These are phyloP conservation scores for Brasenia schreberi DNA, from an alignment of 164 flowering plant genomes.

Conservation along the genomic window DNA sequence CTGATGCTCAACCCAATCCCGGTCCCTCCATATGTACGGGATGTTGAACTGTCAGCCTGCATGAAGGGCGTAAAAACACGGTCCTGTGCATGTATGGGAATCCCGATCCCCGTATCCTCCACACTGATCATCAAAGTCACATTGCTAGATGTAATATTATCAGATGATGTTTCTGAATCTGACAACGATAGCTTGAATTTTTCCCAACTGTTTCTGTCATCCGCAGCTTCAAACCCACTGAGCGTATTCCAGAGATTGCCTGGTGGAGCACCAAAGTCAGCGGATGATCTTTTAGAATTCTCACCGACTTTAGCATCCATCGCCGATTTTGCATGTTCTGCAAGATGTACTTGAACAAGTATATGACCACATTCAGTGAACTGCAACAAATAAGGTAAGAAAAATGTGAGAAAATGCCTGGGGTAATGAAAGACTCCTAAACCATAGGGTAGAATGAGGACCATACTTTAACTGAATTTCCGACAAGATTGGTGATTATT, in stretches of 20 bases:
- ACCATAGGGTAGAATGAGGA: not conserved
- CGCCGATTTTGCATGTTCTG: constrained; percentile 28
- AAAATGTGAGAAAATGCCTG: not conserved
- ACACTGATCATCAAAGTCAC: constrained; percentile 59
- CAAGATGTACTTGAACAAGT: constrained; percentile 78
- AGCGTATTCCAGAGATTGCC: constrained; percentile 37
- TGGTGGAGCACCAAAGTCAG: constrained; percentile 19
- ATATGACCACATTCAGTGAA: constrained; percentile 85
- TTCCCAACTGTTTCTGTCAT: constrained; percentile 57
- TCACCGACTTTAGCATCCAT: constrained; percentile 27
- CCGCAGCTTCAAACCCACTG: constrained; percentile 77
- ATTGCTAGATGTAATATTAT: constrained; percentile 24
- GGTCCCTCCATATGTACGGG: constrained; percentile 82
- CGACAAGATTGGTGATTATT: constrained; percentile 83
- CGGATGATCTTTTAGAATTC: constrained; percentile 27
- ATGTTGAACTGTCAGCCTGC: constrained; percentile 97
- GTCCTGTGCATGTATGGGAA: constrained; percentile 59
- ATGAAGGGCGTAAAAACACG: constrained; percentile 83
- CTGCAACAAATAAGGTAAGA: constrained; percentile 26
- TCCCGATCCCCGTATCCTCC: constrained; percentile 93
- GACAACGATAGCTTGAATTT: constrained; percentile 32
- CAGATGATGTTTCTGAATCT: constrained; percentile 22
- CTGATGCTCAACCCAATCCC: constrained; percentile 93
- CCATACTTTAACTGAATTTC: constrained; percentile 90
- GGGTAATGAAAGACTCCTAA: too few relatives aligned